These are phyloP conservation scores for Rauvolfia tetraphylla DNA, from an alignment of 257 asterid species.

Conservation along the genomic window DNA sequence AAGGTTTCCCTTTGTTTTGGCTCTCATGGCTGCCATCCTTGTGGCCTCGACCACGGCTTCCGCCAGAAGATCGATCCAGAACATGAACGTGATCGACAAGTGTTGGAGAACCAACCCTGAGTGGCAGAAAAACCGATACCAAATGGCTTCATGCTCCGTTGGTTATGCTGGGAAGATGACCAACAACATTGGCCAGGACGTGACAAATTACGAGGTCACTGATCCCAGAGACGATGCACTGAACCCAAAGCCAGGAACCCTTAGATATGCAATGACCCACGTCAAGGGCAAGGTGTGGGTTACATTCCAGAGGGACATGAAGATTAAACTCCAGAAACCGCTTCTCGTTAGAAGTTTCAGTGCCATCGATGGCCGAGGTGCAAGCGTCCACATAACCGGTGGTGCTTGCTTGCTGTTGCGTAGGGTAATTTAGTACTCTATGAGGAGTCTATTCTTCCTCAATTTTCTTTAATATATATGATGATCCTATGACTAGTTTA, in stretches of 20 bases:
- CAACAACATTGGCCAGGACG: conserved; percentile 43
- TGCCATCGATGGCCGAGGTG: conserved; percentile 79
- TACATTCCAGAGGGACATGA: conserved; percentile 65
- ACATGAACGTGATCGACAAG: conserved; percentile 56
- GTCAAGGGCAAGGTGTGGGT: conserved; percentile 69
- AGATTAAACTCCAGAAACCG: conserved; percentile 49
- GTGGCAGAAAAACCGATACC: conserved; percentile 55
- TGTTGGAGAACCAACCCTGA: conserved; percentile 62
- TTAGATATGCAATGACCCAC: conserved; percentile 58
- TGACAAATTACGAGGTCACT: conserved; percentile 41
- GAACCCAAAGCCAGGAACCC: conserved; percentile 61
- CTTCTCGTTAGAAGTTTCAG: conserved; percentile 69
- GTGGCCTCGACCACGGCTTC: background rate
- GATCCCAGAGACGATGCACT: conserved; percentile 59
- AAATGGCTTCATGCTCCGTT: conserved; percentile 62
- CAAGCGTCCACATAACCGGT: conserved; percentile 47
- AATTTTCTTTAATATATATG: background rate
- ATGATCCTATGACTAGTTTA: no score
- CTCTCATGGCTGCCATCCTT: conserved; percentile 1
- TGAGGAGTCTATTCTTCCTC: background rate
- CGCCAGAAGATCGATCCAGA: conserved; percentile 20
- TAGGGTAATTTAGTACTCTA: conserved; percentile 32
- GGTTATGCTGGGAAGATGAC: conserved; percentile 74
- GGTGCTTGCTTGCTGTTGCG: conserved; percentile 58
- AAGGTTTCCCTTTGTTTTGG: background rate